Base-by-base conservation (phyloP, 139 green algal species). In the Haematococcus lacustris region DNA sequence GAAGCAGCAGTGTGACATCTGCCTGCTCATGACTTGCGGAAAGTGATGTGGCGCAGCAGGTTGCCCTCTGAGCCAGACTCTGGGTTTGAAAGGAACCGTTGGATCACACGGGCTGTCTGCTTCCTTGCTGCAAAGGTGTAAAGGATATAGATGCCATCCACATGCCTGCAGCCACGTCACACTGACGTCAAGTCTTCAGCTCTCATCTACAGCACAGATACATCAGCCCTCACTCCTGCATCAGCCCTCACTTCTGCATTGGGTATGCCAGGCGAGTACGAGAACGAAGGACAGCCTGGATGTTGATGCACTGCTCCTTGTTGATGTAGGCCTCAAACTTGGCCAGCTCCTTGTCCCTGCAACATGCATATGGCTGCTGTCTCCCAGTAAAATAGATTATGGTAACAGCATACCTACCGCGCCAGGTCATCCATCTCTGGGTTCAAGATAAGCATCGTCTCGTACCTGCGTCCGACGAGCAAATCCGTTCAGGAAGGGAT, bases 321-420 rank as follows among this genome's bases (percentile, higher is more conserved):
- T 91, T 93, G 57, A 97, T 70, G 81, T 91, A 95, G 0, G 89
- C 90, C 81, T 97, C 90, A 76, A 97, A 97, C 82, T 93, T 93
- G 32, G 91, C 91, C 39, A 97, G 83, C 82, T 97, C 88, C 64
- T 84, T 50, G 72, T 96, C 91, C 68, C 89, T 93, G 60, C 53
- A n/a, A 23, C 13, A 21, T 57, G 47, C n/a, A n/a, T n/a, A n/a
- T n/a, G n/a, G n/a, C n/a, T n/a, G n/a, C n/a, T n/a, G n/a, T n/a
- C n/a, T n/a, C n/a, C n/a, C n/a, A n/a, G n/a, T n/a, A n/a, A n/a
- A n/a, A n/a, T n/a, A n/a, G n/a, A n/a, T n/a, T n/a, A n/a, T n/a
- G n/a, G n/a, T n/a, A n/a, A n/a, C n/a, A n/a, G n/a, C n/a, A n/a
- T n/a, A n/a, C 82, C 66, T 66, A 90, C 85, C 90, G 86, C 62